Evolutionary conservation across 208 protist genomes (phyloP).

Genomic region (Leishmania lainsoni): DNA sequence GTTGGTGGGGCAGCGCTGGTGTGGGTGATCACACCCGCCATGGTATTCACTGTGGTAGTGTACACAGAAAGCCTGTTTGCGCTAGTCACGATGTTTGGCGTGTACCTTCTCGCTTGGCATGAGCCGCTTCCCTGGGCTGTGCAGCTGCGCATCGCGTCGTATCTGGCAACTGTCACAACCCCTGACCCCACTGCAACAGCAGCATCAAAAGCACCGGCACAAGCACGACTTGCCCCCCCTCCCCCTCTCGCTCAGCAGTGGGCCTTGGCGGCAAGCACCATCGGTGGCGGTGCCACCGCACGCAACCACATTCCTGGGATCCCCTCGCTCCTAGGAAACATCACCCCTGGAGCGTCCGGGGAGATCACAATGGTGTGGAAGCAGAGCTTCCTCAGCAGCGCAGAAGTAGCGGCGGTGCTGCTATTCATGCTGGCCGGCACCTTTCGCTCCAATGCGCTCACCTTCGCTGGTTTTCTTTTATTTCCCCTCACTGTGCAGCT

Average conservation of each 20-base stretch:
- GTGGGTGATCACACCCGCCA: slow-evolving; percentile 65
- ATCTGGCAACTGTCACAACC: not conserved
- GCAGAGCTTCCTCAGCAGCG: slow-evolving; percentile 11
- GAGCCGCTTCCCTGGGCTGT: slow-evolving; percentile 24
- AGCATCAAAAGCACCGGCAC: not conserved
- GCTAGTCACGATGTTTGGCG: slow-evolving; percentile 50
- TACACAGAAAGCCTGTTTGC: slow-evolving; percentile 85
- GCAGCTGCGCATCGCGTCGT: slow-evolving; percentile 19
- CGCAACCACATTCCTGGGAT: not conserved
- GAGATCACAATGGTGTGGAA: slow-evolving; percentile 18
- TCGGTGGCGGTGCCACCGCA: not conserved
- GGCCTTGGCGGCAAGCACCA: not conserved
- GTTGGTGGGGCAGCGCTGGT: slow-evolving; percentile 55
- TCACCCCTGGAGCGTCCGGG: not conserved
- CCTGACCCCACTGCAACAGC: not conserved
- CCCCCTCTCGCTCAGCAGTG: slow-evolving; percentile 5
- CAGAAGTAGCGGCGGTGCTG: slow-evolving; percentile 40
- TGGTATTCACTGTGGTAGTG: slow-evolving; percentile 71
- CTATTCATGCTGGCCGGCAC: slow-evolving; percentile 55
- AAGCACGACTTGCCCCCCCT: not conserved
- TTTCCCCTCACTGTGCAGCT: slow-evolving; percentile 65
- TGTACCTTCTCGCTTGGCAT: slow-evolving; percentile 55
- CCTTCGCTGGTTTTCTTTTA: slow-evolving; percentile 60
- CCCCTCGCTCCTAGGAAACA: slow-evolving; percentile 1
- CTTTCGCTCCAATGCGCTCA: slow-evolving; percentile 68